A percentile compares a stretch with the other conserved stretches of the same genome.
Conservation (phyloP, 768 basidiomycete genomes). For the Clitopilus hobsonii region DNA sequence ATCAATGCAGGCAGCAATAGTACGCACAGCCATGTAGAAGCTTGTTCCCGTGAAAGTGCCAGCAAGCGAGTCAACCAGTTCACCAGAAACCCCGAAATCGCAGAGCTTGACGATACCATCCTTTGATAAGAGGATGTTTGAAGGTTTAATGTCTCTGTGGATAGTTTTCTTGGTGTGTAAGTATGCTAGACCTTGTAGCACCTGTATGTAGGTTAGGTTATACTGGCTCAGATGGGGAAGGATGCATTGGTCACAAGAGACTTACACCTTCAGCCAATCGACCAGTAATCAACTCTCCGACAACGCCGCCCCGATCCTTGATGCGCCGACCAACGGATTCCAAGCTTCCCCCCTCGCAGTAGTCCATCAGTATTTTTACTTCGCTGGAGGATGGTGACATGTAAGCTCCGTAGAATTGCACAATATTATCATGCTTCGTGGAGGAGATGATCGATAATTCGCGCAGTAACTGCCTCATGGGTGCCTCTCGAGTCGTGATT, state of each 20-base stretch:
- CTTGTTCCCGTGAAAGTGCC: constrained; percentile 98
- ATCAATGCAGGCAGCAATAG: constrained; percentile 3
- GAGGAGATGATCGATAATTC: constrained; percentile 88
- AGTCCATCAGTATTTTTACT: constrained; percentile 95
- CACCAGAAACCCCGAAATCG: constrained; percentile 98
- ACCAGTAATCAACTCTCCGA: constrained; percentile 86
- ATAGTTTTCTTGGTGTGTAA: constrained; percentile 90
- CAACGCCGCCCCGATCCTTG: constrained; percentile 70
- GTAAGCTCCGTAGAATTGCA: constrained; percentile 89
- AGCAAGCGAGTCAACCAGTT: constrained; percentile 85
- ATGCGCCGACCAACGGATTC: constrained; percentile 86
- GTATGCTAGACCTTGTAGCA: constrained; percentile 90
- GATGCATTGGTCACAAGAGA: no score
- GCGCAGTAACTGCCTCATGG: constrained; percentile 86
- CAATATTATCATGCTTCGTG: constrained; percentile 83
- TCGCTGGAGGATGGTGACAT: constrained; percentile 84
- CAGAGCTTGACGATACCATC: constrained; percentile 89
- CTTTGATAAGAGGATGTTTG: constrained; percentile 85
- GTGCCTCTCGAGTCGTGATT: constrained; percentile 86
- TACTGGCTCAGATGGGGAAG: not conserved
- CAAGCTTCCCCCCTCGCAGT: constrained; percentile 80
- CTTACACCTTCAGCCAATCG: constrained; percentile 89
- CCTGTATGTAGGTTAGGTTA: constrained; percentile 30
- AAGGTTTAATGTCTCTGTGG: constrained; percentile 94
- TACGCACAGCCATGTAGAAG: constrained; percentile 96